Base-by-base conservation (phyloP, 192 early-diverging fungal species). In the Coemansia sp. region DNA sequence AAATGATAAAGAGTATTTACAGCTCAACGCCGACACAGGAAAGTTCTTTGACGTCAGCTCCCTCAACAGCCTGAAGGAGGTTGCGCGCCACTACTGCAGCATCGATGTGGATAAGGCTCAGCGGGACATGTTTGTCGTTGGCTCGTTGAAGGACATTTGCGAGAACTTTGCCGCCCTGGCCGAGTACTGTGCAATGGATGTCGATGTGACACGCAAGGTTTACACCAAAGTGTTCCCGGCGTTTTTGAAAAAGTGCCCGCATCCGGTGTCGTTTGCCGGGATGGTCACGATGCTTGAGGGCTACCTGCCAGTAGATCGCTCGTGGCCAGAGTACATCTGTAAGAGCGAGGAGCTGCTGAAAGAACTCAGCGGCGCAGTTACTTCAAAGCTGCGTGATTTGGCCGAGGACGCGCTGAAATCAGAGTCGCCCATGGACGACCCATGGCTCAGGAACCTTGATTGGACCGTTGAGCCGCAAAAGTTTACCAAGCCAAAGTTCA, bases 261-360 rank as follows among this genome's bases (percentile, higher is more conserved):
- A 96, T 63, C 95, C 95, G 3, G 93, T 89, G 35, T 95, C 95
- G 30, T 94, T 99, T 81, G 89, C 90, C 3, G 97, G 97, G 0
- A 91, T 93, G 67, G 56, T 96, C 56, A 85, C 90, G 43, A 96
- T 99, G 93, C 88, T 91, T 5, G 89, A 86, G 35, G 87, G 87
- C 4, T 95, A 93, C 68, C 64, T 99, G 59, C 88, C 97, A 0
- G 91, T 91, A 13, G 86, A 88, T 31, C 74, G 84, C n/a, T 85
- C 84, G 29, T 99, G 95, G 97, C 74, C 86, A 7, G 74, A 85
- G 10, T 97, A 92, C 67, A 59, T 96, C 3, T 48, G 53, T 5
- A 73, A 70, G 4, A 74, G 88, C 59, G 91, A 90, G 48, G 66
- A 61, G 51, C 67, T 85, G 58, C 86, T 85, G 34, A 65, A 59